phyloP scores from a whole-genome alignment of 2,329 filamentous ascomycete species.

The Botrytis cinerea region DNA sequence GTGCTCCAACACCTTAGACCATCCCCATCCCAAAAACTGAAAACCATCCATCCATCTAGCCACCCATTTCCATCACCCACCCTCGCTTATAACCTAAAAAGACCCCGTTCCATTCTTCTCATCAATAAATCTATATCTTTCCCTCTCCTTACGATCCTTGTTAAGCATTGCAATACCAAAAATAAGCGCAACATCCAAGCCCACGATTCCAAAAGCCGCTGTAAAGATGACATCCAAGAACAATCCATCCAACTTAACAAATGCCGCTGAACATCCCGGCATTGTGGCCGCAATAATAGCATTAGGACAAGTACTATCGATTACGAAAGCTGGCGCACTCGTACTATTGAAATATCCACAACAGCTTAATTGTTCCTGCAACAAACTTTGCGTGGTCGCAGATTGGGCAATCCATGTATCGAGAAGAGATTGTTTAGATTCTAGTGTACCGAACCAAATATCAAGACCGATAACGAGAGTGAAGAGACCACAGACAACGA shows the following conservation, averaged over 20 bases:
- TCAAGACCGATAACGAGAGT: conserved; percentile 66
- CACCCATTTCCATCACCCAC: background rate
- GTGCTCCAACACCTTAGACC: background rate
- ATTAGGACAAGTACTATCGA: conserved; percentile 67
- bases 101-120: conserved; percentile 67
- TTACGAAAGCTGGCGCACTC: conserved; percentile 67
- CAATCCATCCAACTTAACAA: conserved; percentile 68
- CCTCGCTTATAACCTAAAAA: conserved; percentile 45
- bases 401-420: conserved; percentile 62
- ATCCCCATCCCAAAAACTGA: background rate
- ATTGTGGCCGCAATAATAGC: conserved; percentile 69
- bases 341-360: conserved; percentile 78
- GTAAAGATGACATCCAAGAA: conserved; percentile 79
- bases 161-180: conserved; percentile 73
- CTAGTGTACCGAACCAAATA: conserved; percentile 74
- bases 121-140: conserved; percentile 78
- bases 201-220: conserved; percentile 76
- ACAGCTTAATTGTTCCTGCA: conserved; percentile 76
- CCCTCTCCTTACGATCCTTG: conserved; percentile 78
- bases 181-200: conserved; percentile 52
- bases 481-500: conserved; percentile 63
- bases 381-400: conserved; percentile 60
- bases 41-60: background rate
- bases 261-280: conserved; percentile 67
- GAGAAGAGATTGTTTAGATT: conserved; percentile 62